Conservation (phyloP, 2,329 filamentous ascomycete species). For the Fusarium sp. region DNA sequence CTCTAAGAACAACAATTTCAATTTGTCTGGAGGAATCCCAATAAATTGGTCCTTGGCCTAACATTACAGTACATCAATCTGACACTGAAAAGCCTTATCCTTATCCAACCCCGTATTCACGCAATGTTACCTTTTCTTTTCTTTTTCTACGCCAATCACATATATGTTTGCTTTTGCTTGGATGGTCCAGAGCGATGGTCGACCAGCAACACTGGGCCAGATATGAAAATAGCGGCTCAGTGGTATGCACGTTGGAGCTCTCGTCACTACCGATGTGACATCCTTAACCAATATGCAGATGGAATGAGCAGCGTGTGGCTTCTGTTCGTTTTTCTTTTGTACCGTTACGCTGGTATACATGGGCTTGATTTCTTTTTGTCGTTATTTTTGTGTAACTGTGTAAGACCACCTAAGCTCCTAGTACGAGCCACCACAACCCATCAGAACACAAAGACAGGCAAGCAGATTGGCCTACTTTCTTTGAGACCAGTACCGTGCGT, state of each 20-base stretch:
- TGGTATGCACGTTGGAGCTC: constrained; percentile 22
- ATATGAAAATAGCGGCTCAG: constrained; percentile 1
- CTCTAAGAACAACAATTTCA: background rate
- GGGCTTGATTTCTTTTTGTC: background rate
- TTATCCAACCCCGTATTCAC: constrained; percentile 22
- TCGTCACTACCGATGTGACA: constrained; percentile 20
- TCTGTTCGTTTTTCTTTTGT: background rate
- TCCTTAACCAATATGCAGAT: constrained; percentile 7
- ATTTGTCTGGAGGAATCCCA: constrained; percentile 19
- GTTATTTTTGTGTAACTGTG: background rate
- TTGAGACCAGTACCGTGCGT: background rate
- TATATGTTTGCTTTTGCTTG: constrained; percentile 17
- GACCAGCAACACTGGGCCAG: background rate
- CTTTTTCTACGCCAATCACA: constrained; percentile 14
- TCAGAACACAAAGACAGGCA: background rate
- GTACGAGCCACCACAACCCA: background rate
- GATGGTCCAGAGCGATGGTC: background rate
- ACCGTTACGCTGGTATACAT: background rate
- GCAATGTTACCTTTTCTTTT: constrained; percentile 13
- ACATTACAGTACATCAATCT: background rate
- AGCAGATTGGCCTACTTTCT: background rate
- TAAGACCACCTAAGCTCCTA: background rate
- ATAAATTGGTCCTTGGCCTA: constrained; percentile 9
- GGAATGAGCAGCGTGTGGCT: constrained; percentile 4
- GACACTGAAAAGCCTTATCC: background rate